Base-by-base conservation (phyloP, 306 rosid species). In the Vachellia collinsii region DNA sequence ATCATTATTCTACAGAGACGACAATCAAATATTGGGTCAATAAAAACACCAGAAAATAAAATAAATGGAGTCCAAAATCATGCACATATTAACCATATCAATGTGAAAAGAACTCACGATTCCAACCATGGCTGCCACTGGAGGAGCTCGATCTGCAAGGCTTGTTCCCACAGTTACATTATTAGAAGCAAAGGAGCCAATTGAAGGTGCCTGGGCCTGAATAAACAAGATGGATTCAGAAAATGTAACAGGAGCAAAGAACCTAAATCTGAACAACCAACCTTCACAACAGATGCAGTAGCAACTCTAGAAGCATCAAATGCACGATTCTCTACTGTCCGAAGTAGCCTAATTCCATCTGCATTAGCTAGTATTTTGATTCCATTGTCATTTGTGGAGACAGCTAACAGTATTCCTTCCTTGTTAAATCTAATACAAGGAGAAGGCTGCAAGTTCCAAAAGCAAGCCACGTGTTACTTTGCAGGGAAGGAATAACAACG, bases 341-440 rank as follows among this genome's bases (percentile, higher is more conserved):
- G 83, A 38, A 96, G 92, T 78, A 96, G 88, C 91, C 96, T 91
- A 69, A 92, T 79, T 78, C 98, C 99, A 80, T 96, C 98, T 41
- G 91, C 29, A 83, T 93, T 96, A 51, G 98, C 98, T 80, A 96
- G 85, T 83, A 96, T 91, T 88, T 89, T 96, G 82, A 96, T 83
- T 63, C 98, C 94, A 79, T 90, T 90, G 70, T 95, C 99, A 76
- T 80, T 93, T 4, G 94, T 88, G 83, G 98, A 92, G 78, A 92
- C 97, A 61, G 99, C 98, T 87, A 96, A 84, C 50, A 96, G 77
- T 81, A 85, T 88, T 61, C 99, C 99, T 76, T 96, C 98, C 88
- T 92, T 96, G 88, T 92, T 93, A 82, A 96, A 96, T 92, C 97
- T 92, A 80, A 96, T 88, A 85, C 92, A 87, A 43, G 99, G 97